These are phyloP conservation scores for Rhododendron henanense DNA, from an alignment of 148 eudicot species.

Conservation along the genomic window DNA sequence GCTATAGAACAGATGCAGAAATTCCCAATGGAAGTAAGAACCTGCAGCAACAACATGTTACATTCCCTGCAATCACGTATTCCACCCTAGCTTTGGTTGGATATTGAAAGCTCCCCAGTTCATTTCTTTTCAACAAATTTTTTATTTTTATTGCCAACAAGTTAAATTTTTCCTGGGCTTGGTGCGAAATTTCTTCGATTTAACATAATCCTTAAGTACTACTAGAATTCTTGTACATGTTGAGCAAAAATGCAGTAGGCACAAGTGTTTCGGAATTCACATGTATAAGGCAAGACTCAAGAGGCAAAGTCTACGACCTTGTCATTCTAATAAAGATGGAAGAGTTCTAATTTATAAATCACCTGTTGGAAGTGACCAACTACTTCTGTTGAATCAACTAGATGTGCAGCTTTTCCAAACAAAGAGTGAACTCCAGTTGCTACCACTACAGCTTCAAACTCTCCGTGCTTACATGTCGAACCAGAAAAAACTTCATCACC, in stretches of 20 bases:
- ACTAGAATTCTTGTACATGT: background rate
- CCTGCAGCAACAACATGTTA: constrained; percentile 32
- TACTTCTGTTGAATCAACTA: constrained; percentile 58
- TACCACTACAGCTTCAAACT: constrained; percentile 66
- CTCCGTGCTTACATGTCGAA: constrained; percentile 72
- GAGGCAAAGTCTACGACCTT: background rate
- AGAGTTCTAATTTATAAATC: background rate
- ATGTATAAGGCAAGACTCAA: background rate
- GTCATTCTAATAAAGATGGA: background rate
- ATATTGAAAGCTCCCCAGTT: background rate
- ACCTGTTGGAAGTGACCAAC: constrained; percentile 80
- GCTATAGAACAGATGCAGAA: constrained; percentile 79
- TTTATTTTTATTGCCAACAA: background rate
- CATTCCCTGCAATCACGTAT: background rate
- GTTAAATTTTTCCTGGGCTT: background rate
- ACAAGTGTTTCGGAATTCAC: background rate
- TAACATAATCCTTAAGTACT: background rate
- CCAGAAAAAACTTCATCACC: constrained; percentile 72
- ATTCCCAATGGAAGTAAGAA: constrained; percentile 74
- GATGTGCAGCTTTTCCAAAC: constrained; percentile 67
- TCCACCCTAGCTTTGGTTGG: background rate
- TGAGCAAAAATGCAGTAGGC: background rate
- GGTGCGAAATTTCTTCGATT: background rate
- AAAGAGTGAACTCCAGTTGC: constrained; percentile 73
- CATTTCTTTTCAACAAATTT: background rate